Percentiles rank a stretch among this genome's conserved stretches.
Evolutionary conservation across 305 asterid genomes (phyloP).

Genomic region (Striga hermonthica): DNA sequence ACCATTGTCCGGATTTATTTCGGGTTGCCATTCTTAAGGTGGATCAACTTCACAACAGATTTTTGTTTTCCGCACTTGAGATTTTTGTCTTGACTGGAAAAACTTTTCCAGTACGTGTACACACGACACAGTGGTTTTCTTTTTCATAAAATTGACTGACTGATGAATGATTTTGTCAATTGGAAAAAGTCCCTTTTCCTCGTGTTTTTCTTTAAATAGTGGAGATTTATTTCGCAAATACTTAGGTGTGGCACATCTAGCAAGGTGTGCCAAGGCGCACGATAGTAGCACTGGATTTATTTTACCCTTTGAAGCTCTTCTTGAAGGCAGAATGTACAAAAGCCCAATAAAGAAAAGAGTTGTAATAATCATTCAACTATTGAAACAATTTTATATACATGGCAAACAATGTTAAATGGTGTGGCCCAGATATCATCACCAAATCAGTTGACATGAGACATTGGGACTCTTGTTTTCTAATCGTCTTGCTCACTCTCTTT

Average conservation of each 20-base stretch:
- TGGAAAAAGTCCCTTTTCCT: not conserved
- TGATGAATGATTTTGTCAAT: slow-evolving; percentile 19
- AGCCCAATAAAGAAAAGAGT: slow-evolving; percentile 16
- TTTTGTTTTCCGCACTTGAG: slow-evolving; percentile 15
- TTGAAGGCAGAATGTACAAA: slow-evolving; percentile 25
- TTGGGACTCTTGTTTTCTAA: not conserved
- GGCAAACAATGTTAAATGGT: slow-evolving; percentile 35
- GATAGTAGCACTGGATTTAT: too few species aligned
- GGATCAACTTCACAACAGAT: slow-evolving; percentile 6
- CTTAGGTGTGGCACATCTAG: too few species aligned
- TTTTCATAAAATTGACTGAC: not conserved
- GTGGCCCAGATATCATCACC: slow-evolving; percentile 33
- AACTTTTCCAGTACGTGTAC: not conserved
- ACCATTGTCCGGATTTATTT: slow-evolving; percentile 67
- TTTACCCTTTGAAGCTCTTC: slow-evolving; percentile 16
- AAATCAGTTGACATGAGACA: slow-evolving; percentile 11
- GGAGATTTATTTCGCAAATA: too few species aligned
- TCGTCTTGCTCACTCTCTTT: not conserved
- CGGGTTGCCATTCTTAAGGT: slow-evolving; percentile 94
- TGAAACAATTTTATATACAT: slow-evolving; percentile 30
- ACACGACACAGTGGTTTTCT: not conserved
- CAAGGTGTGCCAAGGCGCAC: too few species aligned
- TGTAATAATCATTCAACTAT: slow-evolving; percentile 30
- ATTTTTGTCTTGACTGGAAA: slow-evolving; percentile 1
- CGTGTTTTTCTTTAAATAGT: not conserved